Evolutionary conservation across 2,329 filamentous ascomycete species (phyloP), one percentile per base, ranked within the genome.

Genomic region (Neonectria neomacrospora): DNA sequence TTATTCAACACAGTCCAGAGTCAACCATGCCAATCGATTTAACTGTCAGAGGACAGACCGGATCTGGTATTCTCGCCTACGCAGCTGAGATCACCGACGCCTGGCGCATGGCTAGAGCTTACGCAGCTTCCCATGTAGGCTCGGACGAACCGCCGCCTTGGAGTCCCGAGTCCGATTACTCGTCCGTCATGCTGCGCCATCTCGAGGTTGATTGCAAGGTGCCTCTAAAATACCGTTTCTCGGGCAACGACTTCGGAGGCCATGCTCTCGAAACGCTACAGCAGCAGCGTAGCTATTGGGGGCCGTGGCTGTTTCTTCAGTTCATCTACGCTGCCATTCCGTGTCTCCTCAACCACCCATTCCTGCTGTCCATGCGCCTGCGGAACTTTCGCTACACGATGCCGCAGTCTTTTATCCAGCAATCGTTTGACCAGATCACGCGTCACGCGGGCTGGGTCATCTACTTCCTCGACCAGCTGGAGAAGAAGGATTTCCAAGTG

Each of bases 391-490:
- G 82, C 37, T 80, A 80, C 39, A 82, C 80, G 3, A 84, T 86
- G 42, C 84, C 84, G 0, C 83, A 86, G 54, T 82, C 84, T 1
- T 86, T 86, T 20, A 77, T 86, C 1, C 83, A 85, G 51, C 82
- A 85, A 64, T 85, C 82, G 1, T 82, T 82, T 12, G 83, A 86
- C 57, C 75, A 83, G 26, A 84, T 85, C 28, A 80, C 80, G 1
- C 81, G 80, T 0, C 83, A 86, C 63, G 82, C 82, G 0, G 81
- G 80, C 1, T 86, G 84, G 84, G 83, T 86, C 26, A 78, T 85
- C 4, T 82, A 85, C 67, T 82, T 85, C 52, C 79, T 86, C 48
- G 80, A 84, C 50, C 81, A 61, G 75, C 79, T 73, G 77, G 81
- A 66, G 80, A 82, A 69, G 56, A 73, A 75, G 54, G 73, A 71